phyloP scores from a whole-genome alignment of 495 filamentous ascomycete genomes.

The Talaromyces borbonicus region DNA sequence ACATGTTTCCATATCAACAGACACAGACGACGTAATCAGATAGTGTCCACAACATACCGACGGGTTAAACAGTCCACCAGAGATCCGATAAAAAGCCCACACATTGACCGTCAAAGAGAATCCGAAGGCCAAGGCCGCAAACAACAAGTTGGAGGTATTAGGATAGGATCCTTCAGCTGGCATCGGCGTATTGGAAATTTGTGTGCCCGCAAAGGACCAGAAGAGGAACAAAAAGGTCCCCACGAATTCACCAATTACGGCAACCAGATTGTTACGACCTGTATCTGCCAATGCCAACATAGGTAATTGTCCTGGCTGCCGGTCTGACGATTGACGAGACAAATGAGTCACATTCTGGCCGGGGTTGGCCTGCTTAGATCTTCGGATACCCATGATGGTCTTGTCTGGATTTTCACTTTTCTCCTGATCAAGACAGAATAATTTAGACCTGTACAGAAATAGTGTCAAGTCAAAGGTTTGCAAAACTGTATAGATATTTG shows the following conservation, averaged over 20 bases:
- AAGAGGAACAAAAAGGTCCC: constrained; percentile 81
- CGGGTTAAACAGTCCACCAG: constrained; percentile 75
- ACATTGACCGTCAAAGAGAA: constrained; percentile 70
- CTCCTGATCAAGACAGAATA: too few relatives aligned
- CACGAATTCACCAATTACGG: constrained; percentile 58
- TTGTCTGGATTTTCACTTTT: neutral
- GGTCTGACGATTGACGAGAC: neutral
- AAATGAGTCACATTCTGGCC: neutral
- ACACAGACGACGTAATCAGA: too few relatives aligned
- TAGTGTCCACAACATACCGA: constrained; percentile 51
- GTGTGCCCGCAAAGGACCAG: constrained; percentile 70
- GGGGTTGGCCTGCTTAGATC: neutral
- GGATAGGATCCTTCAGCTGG: constrained; percentile 24
- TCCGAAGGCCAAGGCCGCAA: constrained; percentile 63
- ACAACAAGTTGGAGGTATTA: constrained; percentile 47
- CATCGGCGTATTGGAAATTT: constrained; percentile 52
- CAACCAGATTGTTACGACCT: constrained; percentile 44
- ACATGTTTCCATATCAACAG: too few relatives aligned
- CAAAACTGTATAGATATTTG: too few relatives aligned
- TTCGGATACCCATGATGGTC: neutral
- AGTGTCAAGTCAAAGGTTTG: too few relatives aligned
- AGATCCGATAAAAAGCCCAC: constrained; percentile 78
- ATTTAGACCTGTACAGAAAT: too few relatives aligned
- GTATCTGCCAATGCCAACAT: constrained; percentile 30
- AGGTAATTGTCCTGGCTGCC: constrained; percentile 15